Conservation (phyloP, 2,329 filamentous ascomycete genomes). For the Cladophialophora immunda region DNA sequence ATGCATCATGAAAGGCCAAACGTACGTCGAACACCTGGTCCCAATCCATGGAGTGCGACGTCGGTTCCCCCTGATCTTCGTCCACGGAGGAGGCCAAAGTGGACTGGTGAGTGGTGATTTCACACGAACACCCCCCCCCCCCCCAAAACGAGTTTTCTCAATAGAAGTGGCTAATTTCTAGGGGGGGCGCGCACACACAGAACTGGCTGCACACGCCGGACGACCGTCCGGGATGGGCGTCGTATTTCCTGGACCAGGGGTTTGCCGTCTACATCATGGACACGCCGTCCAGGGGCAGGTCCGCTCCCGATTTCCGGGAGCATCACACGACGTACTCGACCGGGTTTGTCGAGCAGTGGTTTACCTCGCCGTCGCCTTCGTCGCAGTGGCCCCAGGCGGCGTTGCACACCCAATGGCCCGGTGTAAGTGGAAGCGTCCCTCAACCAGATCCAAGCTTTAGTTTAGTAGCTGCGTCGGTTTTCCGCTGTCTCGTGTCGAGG, state of each 20-base stretch:
- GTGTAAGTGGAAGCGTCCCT: background rate
- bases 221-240: slow-evolving; percentile 57
- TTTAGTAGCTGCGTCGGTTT: background rate
- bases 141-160: too few species aligned
- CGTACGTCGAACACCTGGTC: background rate
- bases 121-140: too few species aligned
- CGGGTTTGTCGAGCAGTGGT: slow-evolving; percentile 8
- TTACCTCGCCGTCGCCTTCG: background rate
- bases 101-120: background rate
- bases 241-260: slow-evolving; percentile 56
- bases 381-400: background rate
- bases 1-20: background rate
- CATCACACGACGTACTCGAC: slow-evolving; percentile 5
- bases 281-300: slow-evolving; percentile 50
- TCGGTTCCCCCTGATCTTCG: background rate
- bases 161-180: too few species aligned
- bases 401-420: slow-evolving; percentile 9
- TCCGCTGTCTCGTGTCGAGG: background rate
- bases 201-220: slow-evolving; percentile 51
- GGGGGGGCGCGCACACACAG: too few species aligned
- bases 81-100: background rate
- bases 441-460: background rate
- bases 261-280: slow-evolving; percentile 58
- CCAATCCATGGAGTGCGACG: background rate
- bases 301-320: slow-evolving; percentile 37